phyloP scores from a whole-genome alignment of 441 rosid genomes.

The Adansonia gregorii region DNA sequence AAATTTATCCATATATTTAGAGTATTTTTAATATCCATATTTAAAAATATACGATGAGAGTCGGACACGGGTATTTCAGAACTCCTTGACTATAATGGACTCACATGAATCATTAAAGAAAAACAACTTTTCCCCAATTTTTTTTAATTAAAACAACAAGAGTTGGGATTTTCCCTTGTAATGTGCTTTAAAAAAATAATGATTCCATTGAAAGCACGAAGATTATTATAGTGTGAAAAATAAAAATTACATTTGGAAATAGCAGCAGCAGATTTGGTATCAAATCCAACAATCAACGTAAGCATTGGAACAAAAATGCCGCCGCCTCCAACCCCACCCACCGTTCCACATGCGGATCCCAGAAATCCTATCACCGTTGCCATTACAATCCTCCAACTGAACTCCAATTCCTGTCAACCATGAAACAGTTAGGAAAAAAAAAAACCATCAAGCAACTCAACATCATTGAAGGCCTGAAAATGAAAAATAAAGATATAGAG shows the following conservation, averaged over 20 bases:
- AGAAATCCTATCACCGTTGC: slow-evolving; percentile 82
- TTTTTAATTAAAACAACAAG: no score
- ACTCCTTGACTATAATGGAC: background rate
- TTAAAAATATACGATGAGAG: no score
- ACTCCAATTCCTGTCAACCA: slow-evolving; percentile 59
- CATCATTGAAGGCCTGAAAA: background rate
- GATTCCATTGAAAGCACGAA: background rate
- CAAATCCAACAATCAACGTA: slow-evolving; percentile 83
- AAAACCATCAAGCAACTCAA: background rate
- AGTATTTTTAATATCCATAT: no score
- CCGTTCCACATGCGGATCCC: slow-evolving; percentile 93
- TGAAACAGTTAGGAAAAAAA: background rate
- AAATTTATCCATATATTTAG: no score
- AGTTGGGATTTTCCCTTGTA: background rate
- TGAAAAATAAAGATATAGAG: background rate
- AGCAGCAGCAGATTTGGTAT: slow-evolving; percentile 97
- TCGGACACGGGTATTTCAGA: no score
- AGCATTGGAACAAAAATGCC: slow-evolving; percentile 98
- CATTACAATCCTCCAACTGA: slow-evolving; percentile 66
- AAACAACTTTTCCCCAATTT: no score
- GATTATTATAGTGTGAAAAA: background rate
- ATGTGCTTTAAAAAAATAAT: background rate
- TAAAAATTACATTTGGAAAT: slow-evolving; percentile 70
- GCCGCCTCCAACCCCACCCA: slow-evolving; percentile 96
- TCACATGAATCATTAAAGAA: background rate